Evolutionary conservation across 306 rosid genomes (phyloP).

Genomic region (Ormosia emarginata): DNA sequence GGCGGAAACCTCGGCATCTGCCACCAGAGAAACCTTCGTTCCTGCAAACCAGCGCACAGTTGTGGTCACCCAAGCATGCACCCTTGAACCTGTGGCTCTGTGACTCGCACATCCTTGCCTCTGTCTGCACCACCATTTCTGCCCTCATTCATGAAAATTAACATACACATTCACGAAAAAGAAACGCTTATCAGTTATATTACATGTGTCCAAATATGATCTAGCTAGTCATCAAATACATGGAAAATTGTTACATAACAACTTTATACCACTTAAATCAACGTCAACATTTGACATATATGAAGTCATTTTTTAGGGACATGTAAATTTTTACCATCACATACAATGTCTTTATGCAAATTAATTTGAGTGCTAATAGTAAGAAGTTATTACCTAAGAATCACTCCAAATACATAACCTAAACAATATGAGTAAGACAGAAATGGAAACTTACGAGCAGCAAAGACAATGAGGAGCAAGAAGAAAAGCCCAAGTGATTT

Average conservation of each 20-base stretch:
- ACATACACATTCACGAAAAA: not conserved
- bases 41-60: conserved; percentile 45
- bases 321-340: too few relatives aligned
- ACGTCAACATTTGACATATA: too few relatives aligned
- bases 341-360: too few relatives aligned
- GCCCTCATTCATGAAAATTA: not conserved
- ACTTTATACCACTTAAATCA: too few relatives aligned
- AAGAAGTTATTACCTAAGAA: not conserved
- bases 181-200: not conserved
- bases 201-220: not conserved
- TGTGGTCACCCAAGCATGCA: conserved; percentile 14
- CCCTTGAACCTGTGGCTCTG: conserved; percentile 40
- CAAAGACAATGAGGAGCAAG: conserved; percentile 27
- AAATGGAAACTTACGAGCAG: conserved; percentile 32
- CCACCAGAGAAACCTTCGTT: conserved; percentile 51
- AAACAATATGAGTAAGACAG: too few relatives aligned
- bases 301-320: too few relatives aligned
- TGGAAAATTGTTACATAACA: too few relatives aligned
- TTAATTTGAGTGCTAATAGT: too few relatives aligned
- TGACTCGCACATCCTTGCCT: conserved; percentile 43
- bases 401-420: not conserved
- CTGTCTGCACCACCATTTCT: conserved; percentile 31
- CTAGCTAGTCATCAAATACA: not conserved
- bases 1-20: conserved; percentile 44
- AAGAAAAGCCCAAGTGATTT: conserved; percentile 27